phyloP scores from a whole-genome alignment of 139 green algal species.

The Chlorella sorokiniana region DNA sequence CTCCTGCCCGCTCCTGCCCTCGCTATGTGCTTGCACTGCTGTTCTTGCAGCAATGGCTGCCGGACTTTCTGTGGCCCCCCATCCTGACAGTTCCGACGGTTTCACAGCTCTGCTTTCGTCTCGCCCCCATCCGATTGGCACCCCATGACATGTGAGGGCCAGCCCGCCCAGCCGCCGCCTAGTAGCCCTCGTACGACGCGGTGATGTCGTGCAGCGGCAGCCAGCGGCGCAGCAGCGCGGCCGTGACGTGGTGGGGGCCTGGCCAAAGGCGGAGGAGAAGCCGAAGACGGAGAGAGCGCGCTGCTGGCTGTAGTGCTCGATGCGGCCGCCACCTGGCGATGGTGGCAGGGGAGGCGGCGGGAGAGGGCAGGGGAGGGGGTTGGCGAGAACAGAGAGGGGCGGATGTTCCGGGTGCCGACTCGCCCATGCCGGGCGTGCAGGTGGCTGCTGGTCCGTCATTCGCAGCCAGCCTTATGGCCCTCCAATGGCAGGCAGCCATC shows the following conservation, averaged over 20 bases:
- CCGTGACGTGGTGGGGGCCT: conserved; percentile 76
- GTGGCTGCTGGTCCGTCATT: background rate
- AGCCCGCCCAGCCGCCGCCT: background rate
- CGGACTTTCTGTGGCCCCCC: background rate
- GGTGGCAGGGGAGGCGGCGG: conserved; percentile 47
- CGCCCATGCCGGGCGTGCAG: background rate
- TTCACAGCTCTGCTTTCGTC: too few species aligned
- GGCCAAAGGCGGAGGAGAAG: conserved; percentile 75
- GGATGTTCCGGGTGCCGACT: background rate
- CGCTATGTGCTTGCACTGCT: too few species aligned
- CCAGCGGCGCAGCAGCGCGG: conserved; percentile 59
- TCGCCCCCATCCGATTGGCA: background rate
- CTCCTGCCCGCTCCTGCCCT: too few species aligned
- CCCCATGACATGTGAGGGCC: background rate
- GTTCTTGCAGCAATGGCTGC: too few species aligned
- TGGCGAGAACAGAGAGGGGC: background rate
- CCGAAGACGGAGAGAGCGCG: conserved; percentile 66
- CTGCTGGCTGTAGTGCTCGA: conserved; percentile 60
- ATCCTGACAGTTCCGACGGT: too few species aligned
- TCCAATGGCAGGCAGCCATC: background rate
- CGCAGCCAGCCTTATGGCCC: background rate
- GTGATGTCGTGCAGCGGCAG: conserved; percentile 70
- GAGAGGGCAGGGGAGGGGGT: too few species aligned
- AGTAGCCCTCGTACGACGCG: conserved; percentile 81
- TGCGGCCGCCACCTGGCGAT: conserved; percentile 60